These are phyloP conservation scores for Penicillium sp. DNA, from an alignment of 2,329 filamentous ascomycete species.

Conservation along the genomic window DNA sequence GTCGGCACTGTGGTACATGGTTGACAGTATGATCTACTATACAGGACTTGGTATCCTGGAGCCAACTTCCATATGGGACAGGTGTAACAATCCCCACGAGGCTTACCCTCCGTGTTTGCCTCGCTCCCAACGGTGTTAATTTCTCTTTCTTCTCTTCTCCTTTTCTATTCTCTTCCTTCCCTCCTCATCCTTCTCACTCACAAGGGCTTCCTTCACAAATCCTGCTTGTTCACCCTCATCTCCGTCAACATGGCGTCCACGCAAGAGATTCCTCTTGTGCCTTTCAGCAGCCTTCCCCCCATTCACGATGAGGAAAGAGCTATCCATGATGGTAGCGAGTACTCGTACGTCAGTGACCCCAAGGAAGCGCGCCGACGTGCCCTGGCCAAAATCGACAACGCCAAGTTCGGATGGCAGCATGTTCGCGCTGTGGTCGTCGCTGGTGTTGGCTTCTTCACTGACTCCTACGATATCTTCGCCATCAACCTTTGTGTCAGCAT, in stretches of 20 bases:
- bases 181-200: not conserved
- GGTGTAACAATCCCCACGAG: constrained; percentile 5
- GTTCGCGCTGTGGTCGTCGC: constrained; percentile 74
- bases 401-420: constrained; percentile 82
- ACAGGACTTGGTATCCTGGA: not conserved
- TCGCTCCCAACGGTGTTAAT: not conserved
- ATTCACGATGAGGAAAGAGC: not conserved
- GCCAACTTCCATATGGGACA: not conserved
- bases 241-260: not conserved
- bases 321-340: not conserved
- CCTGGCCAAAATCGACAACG: constrained; percentile 77
- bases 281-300: not conserved
- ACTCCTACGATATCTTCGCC: constrained; percentile 81
- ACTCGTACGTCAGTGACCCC: not conserved
- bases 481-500: constrained; percentile 71
- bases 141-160: not conserved
- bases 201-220: not conserved
- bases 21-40: not conserved
- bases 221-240: not conserved
- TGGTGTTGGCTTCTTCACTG: constrained; percentile 85
- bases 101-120: not conserved
- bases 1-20: not conserved
- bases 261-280: not conserved
- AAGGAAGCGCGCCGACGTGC: constrained; percentile 61
- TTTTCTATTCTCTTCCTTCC: not conserved